Evolutionary conservation across 129 eudicot species (phyloP).

Genomic region (Ambrosia artemisiifolia): DNA sequence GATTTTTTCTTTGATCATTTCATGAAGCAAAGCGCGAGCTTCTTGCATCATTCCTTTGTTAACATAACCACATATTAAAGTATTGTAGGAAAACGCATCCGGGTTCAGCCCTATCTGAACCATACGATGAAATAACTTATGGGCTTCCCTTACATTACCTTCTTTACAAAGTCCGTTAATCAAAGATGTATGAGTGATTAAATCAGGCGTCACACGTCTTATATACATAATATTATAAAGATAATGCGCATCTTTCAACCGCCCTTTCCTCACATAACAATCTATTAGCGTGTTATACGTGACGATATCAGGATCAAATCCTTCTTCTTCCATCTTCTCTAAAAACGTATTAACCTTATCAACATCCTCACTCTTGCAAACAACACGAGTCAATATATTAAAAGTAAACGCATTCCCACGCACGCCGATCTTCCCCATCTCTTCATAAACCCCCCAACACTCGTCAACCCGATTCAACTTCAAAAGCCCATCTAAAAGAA

Average conservation of each 20-base stretch:
- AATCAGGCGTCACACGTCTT: conserved; percentile 68
- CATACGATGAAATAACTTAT: conserved; percentile 59
- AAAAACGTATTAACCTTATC: conserved; percentile 70
- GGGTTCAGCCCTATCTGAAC: conserved; percentile 64
- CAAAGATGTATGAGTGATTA: conserved; percentile 69
- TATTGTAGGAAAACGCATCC: conserved; percentile 60
- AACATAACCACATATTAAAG: conserved; percentile 78
- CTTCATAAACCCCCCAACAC: conserved; percentile 80
- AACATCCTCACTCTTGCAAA: conserved; percentile 63
- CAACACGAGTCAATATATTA: conserved; percentile 73
- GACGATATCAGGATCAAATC: conserved; percentile 84
- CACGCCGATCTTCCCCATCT: conserved; percentile 60
- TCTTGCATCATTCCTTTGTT: conserved; percentile 88
- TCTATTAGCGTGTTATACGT: conserved; percentile 78
- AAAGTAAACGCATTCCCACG: conserved; percentile 63
- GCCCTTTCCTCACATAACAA: conserved; percentile 55
- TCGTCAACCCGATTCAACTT: conserved; percentile 42
- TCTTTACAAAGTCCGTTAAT: conserved; percentile 81
- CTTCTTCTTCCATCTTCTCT: conserved; percentile 95
- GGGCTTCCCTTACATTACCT: conserved; percentile 72
- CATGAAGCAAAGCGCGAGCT: conserved; percentile 59
- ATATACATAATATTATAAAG: conserved; percentile 75
- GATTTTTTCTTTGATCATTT: conserved; percentile 56
- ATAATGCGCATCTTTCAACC: conserved; percentile 69
- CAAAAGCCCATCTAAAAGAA: conserved; percentile 70